A percentile compares a stretch with the other conserved stretches of the same genome.
phyloP scores from a whole-genome alignment of 306 rosid genomes.

The Quercus wislizeni region DNA sequence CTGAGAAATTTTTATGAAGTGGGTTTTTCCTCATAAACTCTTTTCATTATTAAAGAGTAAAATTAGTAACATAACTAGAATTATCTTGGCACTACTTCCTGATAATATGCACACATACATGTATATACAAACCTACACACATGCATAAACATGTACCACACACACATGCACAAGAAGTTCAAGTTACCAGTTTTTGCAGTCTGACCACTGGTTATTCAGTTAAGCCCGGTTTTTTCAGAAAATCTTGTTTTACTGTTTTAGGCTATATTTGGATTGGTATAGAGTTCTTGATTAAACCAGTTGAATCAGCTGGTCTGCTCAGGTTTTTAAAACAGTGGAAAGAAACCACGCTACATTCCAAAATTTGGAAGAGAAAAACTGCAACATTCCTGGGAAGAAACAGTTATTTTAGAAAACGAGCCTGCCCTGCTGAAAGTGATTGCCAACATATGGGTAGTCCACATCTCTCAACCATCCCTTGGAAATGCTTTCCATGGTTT shows the following conservation, averaged over 20 bases:
- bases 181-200: too few species aligned
- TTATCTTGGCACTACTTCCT: background rate
- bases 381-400: background rate
- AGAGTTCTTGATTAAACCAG: too few species aligned
- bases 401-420: slow-evolving; percentile 36
- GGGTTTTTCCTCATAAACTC: too few species aligned
- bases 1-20: background rate
- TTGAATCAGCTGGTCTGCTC: too few species aligned
- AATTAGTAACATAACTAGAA: background rate
- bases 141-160: too few species aligned
- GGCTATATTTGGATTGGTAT: too few species aligned
- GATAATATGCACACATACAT: background rate
- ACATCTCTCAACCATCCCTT: slow-evolving; percentile 92
- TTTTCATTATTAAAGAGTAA: background rate
- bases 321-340: background rate
- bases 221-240: too few species aligned
- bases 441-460: slow-evolving; percentile 88
- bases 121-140: too few species aligned
- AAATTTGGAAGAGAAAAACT: slow-evolving; percentile 12
- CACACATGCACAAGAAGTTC: too few species aligned
- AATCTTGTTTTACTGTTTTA: too few species aligned
- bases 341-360: slow-evolving; percentile 14
- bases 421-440: slow-evolving; percentile 98
- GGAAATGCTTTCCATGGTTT: slow-evolving; percentile 83
- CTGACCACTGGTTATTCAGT: too few species aligned